phyloP scores from a whole-genome alignment of 768 basidiomycete genomes.

The Daedaleopsis nitida region DNA sequence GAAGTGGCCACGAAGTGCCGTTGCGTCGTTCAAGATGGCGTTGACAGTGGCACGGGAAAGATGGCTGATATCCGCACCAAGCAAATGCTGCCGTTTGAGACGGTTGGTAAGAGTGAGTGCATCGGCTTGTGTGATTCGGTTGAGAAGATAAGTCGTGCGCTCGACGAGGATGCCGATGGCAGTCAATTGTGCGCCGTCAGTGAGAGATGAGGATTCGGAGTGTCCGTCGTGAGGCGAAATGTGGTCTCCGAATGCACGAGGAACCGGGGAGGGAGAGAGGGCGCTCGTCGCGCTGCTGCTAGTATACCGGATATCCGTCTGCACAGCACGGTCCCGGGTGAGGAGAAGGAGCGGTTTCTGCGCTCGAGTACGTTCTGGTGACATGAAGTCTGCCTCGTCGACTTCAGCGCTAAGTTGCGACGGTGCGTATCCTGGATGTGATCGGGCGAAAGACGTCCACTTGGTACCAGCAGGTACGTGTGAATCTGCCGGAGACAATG shows the following conservation, averaged over 20 bases:
- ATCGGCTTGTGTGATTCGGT: conserved; percentile 72
- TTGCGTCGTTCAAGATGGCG: conserved; percentile 70
- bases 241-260: conserved; percentile 33
- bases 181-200: conserved; percentile 50
- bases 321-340: conserved; percentile 47
- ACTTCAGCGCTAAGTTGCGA: conserved; percentile 40
- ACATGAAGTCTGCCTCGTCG: conserved; percentile 40
- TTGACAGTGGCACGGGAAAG: conserved; percentile 82
- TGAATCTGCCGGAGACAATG: conserved; percentile 45
- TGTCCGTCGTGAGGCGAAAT: conserved; percentile 53
- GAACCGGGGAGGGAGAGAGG: conserved; percentile 30
- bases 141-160: conserved; percentile 63
- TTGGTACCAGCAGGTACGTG: conserved; percentile 29
- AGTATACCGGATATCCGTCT: conserved; percentile 25
- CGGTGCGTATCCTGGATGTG: conserved; percentile 18
- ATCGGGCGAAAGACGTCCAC: conserved; percentile 28
- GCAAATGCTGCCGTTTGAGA: conserved; percentile 86
- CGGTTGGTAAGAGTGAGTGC: conserved; percentile 86
- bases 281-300: conserved; percentile 7
- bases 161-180: conserved; percentile 59
- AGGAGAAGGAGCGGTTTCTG: conserved; percentile 53
- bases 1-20: conserved; percentile 72
- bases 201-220: conserved; percentile 76
- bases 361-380: conserved; percentile 39
- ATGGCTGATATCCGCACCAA: conserved; percentile 83